A percentile compares a stretch with the other conserved stretches of the same genome.
These are phyloP conservation scores for Prinsepia uniflora DNA, from an alignment of 306 rosid genomes.

Conservation along the genomic window DNA sequence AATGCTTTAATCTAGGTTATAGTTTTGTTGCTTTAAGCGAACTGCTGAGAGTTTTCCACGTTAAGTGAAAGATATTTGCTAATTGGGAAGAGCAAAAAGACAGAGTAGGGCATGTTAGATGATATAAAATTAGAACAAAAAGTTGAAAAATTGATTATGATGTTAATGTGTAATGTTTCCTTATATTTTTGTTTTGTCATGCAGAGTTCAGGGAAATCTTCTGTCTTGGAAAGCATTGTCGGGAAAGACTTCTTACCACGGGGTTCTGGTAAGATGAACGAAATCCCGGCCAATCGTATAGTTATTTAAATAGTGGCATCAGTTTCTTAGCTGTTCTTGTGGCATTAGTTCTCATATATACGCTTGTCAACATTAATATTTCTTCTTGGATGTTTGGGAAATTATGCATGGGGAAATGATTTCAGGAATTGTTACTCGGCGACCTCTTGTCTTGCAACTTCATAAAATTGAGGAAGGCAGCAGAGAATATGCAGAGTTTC, in stretches of 20 bases:
- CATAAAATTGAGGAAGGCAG: conserved; percentile 71
- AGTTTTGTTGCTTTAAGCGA: neutral
- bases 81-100: neutral
- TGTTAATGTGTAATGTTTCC: neutral
- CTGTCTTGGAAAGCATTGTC: conserved; percentile 83
- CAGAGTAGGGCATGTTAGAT: neutral
- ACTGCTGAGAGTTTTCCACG: neutral
- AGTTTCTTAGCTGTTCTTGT: neutral
- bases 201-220: conserved; percentile 95
- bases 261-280: conserved; percentile 65
- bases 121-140: neutral
- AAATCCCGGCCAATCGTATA: neutral
- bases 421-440: conserved; percentile 87
- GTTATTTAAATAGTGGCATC: neutral
- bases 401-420: conserved; percentile 26
- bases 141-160: neutral
- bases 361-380: neutral
- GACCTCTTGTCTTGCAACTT: conserved; percentile 93
- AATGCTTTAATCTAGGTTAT: neutral
- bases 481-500: conserved; percentile 90
- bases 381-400: neutral
- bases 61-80: neutral
- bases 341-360: neutral
- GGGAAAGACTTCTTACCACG: conserved; percentile 98
- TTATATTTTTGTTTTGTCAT: conserved; percentile 19